Conservation (phyloP, 306 rosid species). For the Geum urbanum region DNA sequence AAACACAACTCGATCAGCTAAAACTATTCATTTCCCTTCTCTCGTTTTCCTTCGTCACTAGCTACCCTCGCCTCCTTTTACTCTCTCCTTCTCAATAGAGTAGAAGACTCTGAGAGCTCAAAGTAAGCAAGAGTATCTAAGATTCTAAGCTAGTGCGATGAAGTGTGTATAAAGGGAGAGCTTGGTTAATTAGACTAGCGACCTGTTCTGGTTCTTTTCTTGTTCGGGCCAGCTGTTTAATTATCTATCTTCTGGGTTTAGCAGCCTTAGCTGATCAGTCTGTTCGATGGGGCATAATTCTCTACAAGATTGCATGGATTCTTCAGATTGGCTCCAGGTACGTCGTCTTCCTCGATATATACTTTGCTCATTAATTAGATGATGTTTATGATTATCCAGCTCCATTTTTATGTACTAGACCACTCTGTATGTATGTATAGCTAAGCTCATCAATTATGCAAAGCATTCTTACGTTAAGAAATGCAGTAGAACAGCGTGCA, state of each 20-base stretch:
- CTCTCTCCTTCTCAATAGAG: background rate
- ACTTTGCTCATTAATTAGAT: background rate
- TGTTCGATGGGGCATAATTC: conserved; percentile 71
- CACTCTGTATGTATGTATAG: background rate
- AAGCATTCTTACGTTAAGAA: background rate
- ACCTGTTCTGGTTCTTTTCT: conserved; percentile 2
- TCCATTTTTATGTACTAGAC: background rate
- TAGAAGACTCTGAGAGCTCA: background rate
- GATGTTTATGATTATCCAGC: background rate
- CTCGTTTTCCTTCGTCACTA: background rate
- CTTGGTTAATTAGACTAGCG: background rate
- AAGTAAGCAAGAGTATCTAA: background rate
- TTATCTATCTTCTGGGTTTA: background rate
- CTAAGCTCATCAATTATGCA: background rate
- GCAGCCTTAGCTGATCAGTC: background rate
- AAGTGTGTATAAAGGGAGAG: background rate
- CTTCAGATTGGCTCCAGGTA: conserved; percentile 98
- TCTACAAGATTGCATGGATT: conserved; percentile 88
- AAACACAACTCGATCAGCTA: background rate
- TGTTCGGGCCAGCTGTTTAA: no score
- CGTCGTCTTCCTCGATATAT: background rate
- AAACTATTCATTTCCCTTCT: conserved; percentile 14
- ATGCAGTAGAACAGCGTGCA: background rate
- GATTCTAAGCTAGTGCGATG: background rate
- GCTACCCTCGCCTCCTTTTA: background rate